These are phyloP conservation scores for Reutealis trisperma DNA, from an alignment of 345 rosid species.

Conservation along the genomic window DNA sequence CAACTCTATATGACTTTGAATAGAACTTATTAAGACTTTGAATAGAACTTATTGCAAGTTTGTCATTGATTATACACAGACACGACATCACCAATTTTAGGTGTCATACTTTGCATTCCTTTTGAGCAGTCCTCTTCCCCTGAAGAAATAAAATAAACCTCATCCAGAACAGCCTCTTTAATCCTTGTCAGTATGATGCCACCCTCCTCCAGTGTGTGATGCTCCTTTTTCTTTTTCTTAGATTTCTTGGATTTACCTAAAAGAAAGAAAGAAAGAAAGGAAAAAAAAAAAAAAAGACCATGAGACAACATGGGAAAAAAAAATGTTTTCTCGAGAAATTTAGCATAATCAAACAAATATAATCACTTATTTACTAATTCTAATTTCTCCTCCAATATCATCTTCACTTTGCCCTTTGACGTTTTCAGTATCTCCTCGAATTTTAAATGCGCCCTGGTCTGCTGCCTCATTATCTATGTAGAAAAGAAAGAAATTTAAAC, in stretches of 20 bases:
- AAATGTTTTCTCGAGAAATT: background rate
- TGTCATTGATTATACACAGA: background rate
- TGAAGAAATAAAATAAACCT: constrained; percentile 62
- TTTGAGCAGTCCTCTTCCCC: constrained; percentile 65
- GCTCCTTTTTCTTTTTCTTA: constrained; percentile 34
- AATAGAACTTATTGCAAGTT: background rate
- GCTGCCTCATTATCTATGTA: constrained; percentile 8
- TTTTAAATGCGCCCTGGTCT: background rate
- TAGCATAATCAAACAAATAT: background rate
- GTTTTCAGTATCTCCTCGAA: background rate
- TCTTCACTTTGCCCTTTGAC: constrained; percentile 2
- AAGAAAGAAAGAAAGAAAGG: no score
- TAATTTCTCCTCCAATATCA: constrained; percentile 8
- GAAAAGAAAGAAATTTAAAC: constrained; percentile 9
- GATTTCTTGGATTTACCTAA: constrained; percentile 41
- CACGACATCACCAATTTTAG: background rate
- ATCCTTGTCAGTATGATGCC: constrained; percentile 7
- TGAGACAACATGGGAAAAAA: background rate
- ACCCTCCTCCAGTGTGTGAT: constrained; percentile 6
- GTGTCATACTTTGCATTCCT: constrained; percentile 75
- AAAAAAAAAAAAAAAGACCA: constrained; percentile 3
- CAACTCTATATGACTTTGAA: background rate
- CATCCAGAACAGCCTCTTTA: constrained; percentile 15
- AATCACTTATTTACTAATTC: constrained; percentile 5
- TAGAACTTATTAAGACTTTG: background rate